Conservation (phyloP, 208 protist genomes). For the Acanthamoeba healyi region DNA sequence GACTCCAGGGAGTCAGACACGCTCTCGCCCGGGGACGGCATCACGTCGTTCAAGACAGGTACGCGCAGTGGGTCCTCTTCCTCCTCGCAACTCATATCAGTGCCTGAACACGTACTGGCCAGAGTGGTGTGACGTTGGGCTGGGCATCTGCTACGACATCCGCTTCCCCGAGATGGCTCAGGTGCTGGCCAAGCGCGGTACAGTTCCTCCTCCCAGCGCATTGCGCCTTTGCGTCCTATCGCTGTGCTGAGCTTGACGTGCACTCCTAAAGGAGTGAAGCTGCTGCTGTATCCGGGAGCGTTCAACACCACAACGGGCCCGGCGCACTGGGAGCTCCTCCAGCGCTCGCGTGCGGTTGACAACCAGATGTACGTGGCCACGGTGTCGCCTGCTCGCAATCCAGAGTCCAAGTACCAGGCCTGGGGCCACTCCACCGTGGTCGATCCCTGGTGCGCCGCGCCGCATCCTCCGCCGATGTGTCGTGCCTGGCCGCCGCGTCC, state of each 20-base stretch:
- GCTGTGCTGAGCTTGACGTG: background rate
- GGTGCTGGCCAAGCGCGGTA: conserved; percentile 75
- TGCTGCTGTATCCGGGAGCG: conserved; percentile 97
- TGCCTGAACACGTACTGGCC: background rate
- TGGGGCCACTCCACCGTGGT: conserved; percentile 97
- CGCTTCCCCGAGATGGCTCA: conserved; percentile 96
- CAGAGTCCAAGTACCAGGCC: conserved; percentile 93
- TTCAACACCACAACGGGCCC: conserved; percentile 99
- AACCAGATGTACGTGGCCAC: conserved; percentile 93
- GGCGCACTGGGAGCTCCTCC: conserved; percentile 97
- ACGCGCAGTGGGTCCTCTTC: no score
- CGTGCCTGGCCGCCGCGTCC: background rate
- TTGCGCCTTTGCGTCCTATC: background rate
- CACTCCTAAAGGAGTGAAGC: conserved; percentile 85
- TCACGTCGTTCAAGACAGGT: conserved; percentile 49
- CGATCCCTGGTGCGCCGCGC: conserved; percentile 90
- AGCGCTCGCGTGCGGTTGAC: conserved; percentile 89
- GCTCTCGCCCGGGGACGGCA: conserved; percentile 18
- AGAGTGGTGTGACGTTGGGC: conserved; percentile 92
- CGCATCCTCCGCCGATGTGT: background rate
- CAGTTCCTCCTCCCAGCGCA: background rate
- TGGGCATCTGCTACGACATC: conserved; percentile 99
- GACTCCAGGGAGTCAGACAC: conserved; percentile 49
- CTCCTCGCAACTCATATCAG: background rate
- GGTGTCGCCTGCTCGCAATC: conserved; percentile 96